Base-by-base conservation (phyloP, 2,329 filamentous ascomycete species). In the Cadophora malorum region DNA sequence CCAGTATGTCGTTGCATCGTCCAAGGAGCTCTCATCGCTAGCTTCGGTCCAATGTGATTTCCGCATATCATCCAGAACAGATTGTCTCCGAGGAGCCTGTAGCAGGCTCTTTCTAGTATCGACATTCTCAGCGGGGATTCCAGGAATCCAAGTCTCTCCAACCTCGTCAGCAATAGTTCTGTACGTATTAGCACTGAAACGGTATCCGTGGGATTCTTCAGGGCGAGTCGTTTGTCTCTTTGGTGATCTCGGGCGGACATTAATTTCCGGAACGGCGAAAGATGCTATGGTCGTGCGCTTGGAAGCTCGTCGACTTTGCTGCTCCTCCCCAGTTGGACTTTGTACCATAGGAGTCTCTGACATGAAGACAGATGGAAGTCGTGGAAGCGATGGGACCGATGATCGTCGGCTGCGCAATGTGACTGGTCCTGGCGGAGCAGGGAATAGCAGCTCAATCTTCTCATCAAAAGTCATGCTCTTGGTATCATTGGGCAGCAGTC, bases 391-490 rank as follows among this genome's bases (percentile, higher is more conserved):
- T 12, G 84, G 84, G 16, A 85, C 79, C 2, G 80, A 80, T 4
- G 81, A 82, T 65, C 78, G 78, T 9, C 79, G 79, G 41, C 73
- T 73, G 4, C 63, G 64, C 71, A 77, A 64, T 69, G 65, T 70
- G 63, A 49, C 71, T 66, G 65, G 69, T 70, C 64, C 77, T 77
- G 59, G 78, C 68, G 61, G 81, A 8, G 77, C 75, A 3, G 82
- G 79, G 70, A 85, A 86, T 28, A 88, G 76, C 5, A 86, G 75
- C 1, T 80, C 78, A 78, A 88, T 85, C 74, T 87, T 88, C 72
- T 88, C 86, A 63, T 87, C 80, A 69, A 86, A 83, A 0, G 84
- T 86, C 85, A 87, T 88, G 74, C 84, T 87, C 76, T 82, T 83
- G 3, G 84, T 86, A 68, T 85, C 78, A 67, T 86, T 87, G 2